Conservation (phyloP, 805 yeast genomes). For the Blastobotrys peoriensis region DNA sequence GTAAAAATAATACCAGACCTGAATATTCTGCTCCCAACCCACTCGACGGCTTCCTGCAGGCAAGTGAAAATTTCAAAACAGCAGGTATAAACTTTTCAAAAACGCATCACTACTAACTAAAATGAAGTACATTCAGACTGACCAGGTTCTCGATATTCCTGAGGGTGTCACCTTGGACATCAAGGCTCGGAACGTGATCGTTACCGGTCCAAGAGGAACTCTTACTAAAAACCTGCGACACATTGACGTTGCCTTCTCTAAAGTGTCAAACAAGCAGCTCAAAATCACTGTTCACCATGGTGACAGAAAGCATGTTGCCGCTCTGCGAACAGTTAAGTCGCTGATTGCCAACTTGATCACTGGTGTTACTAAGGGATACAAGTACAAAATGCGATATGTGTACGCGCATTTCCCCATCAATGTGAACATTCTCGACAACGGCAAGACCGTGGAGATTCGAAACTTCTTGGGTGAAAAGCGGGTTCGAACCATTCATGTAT, state of each 20-base stretch:
- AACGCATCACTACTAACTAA: neutral
- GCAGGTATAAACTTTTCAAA: neutral
- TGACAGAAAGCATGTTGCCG: conserved; percentile 99
- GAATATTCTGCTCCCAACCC: neutral
- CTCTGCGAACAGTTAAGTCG: conserved; percentile 97
- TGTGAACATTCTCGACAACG: conserved; percentile 82
- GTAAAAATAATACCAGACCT: neutral
- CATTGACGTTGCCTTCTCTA: conserved; percentile 85
- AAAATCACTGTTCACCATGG: conserved; percentile 95
- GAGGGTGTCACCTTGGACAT: conserved; percentile 88
- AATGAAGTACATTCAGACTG: conserved; percentile 85
- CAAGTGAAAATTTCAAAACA: neutral
- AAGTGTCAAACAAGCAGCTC: conserved; percentile 65
- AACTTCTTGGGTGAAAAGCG: conserved; percentile 99
- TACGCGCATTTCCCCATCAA: conserved; percentile 99
- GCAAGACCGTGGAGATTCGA: conserved; percentile 89
- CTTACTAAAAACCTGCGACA: conserved; percentile 87
- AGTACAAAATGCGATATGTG: conserved; percentile 99
- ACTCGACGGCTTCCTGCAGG: neutral
- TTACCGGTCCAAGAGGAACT: conserved; percentile 97
- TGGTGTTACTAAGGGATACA: conserved; percentile 99
- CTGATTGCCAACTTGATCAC: conserved; percentile 88
- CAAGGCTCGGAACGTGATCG: conserved; percentile 85
- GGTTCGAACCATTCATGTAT: conserved; percentile 80
- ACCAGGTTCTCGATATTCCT: conserved; percentile 78